Evolutionary conservation across 768 basidiomycete genomes (phyloP).

Genomic region (Lentinula lateritia): DNA sequence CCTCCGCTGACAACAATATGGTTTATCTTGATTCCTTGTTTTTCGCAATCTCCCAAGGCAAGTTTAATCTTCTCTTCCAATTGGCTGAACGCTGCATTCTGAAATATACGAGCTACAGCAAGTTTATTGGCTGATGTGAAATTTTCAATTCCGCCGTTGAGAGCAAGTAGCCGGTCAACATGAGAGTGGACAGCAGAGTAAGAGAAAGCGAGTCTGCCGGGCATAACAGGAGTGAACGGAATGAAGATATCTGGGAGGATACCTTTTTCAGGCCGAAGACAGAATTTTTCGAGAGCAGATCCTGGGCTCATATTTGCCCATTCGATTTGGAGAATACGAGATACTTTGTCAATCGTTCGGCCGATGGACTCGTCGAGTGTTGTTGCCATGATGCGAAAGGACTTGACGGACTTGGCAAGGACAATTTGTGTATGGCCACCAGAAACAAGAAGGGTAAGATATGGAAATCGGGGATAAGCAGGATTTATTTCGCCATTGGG

Average conservation of each 20-base stretch:
- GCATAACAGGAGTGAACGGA: slow-evolving; percentile 44
- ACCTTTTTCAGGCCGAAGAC: slow-evolving; percentile 28
- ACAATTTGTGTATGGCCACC: slow-evolving; percentile 94
- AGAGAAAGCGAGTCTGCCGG: slow-evolving; percentile 62
- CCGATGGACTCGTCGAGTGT: slow-evolving; percentile 76
- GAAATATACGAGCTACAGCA: slow-evolving; percentile 67
- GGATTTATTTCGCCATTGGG: slow-evolving; percentile 10
- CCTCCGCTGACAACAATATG: slow-evolving; percentile 86
- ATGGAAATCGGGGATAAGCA: slow-evolving; percentile 64
- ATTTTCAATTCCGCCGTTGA: slow-evolving; percentile 34
- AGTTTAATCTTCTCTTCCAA: slow-evolving; percentile 69
- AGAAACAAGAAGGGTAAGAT: slow-evolving; percentile 82
- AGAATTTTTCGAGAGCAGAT: slow-evolving; percentile 75
- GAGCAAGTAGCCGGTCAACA: slow-evolving; percentile 52
- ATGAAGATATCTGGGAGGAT: slow-evolving; percentile 24
- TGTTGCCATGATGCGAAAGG: slow-evolving; percentile 68
- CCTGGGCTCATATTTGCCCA: slow-evolving; percentile 67
- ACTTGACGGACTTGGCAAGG: slow-evolving; percentile 52
- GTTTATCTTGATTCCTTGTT: slow-evolving; percentile 36
- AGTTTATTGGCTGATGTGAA: slow-evolving; percentile 33
- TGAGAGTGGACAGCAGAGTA: slow-evolving; percentile 74
- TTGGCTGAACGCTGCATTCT: slow-evolving; percentile 64
- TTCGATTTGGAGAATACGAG: slow-evolving; percentile 60
- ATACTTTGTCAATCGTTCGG: slow-evolving; percentile 78
- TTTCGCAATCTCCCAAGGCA: slow-evolving; percentile 39